Evolutionary conservation across 805 yeast species (phyloP), one percentile per base, ranked within the genome.

Genomic region (Candida verbasci): DNA sequence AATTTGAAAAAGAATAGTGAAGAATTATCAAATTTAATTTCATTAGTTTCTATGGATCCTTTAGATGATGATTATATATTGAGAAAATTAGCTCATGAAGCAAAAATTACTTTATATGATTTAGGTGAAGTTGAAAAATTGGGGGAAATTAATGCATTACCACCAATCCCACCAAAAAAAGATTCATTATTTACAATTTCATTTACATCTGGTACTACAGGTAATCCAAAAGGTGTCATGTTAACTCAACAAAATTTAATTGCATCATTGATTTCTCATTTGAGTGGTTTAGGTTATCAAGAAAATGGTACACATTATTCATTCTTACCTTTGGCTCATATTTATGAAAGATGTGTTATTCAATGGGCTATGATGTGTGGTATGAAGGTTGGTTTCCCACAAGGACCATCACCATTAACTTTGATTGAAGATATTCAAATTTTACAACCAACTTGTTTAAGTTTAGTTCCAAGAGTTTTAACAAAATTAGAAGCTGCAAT

Each of bases 221-320:
- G 91, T 40, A 73, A 80, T 31, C 86, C 91, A 42, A 84, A 84
- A 65, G 89, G 91, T 49, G 89, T 78, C n/a, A 73, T 70, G 25
- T 48, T 69, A 34, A 63, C 74, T 8, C 86, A 81, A 35, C 58
- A 60, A 6, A 72, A 69, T 50, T 64, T 74, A 6, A 61, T 72
- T 10, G 70, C 82, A 2, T 67, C 72, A 2, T 57, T 70, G 33
- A 52, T 69, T 0, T 58, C 70, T 31, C 52, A 68, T 6, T 53
- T 60, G 14, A 22, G 31, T 3, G 44, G 12, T 68, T 31, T 39
- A 30, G 30, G 39, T 20, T 14, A 30, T 29, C 25, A 23, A 22
- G 22, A 35, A 36, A 49, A 65, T 68, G 27, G 42, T 20, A 9
- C 24, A 30, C 37, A 38, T 38, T 34, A 63, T 33, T 65, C 69